A percentile compares a stretch with the other conserved stretches of the same genome.
phyloP scores from a whole-genome alignment of 2,329 filamentous ascomycete species.

The Trichothecium sympodiale region DNA sequence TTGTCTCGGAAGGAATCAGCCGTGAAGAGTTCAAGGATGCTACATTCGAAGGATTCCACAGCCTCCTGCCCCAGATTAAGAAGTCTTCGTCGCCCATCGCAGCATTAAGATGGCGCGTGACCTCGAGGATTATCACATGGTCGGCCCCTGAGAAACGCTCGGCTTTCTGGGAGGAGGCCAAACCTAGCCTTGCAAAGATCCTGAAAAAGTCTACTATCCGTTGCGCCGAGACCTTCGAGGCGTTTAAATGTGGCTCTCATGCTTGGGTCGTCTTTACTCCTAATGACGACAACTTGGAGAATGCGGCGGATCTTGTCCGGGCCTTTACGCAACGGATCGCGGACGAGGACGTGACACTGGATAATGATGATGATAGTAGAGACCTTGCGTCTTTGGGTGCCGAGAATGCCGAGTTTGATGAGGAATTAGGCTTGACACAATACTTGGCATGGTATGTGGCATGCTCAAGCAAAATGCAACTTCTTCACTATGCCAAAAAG shows the following conservation, averaged over 20 bases:
- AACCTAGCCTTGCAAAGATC: conserved; percentile 19
- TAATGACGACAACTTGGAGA: conserved; percentile 17
- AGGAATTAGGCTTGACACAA: conserved; percentile 15
- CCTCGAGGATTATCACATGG: conserved; percentile 25
- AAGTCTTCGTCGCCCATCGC: conserved; percentile 17
- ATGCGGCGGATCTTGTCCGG: conserved; percentile 19
- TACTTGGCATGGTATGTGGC: conserved; percentile 23
- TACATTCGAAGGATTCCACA: conserved; percentile 25
- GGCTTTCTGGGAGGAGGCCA: conserved; percentile 21
- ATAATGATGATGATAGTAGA: conserved; percentile 13
- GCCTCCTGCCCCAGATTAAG: conserved; percentile 18
- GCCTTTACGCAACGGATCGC: conserved; percentile 21
- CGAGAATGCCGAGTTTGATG: conserved; percentile 12
- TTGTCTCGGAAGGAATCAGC: conserved; percentile 28
- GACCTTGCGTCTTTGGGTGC: conserved; percentile 5
- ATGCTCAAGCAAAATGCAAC: conserved; percentile 19
- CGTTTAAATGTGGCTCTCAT: conserved; percentile 26
- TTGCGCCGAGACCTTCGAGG: conserved; percentile 25
- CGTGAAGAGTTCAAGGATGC: conserved; percentile 31
- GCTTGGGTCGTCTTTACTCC: conserved; percentile 27
- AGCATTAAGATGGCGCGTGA: conserved; percentile 29
- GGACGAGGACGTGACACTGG: conserved; percentile 12
- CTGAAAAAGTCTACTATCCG: conserved; percentile 20
- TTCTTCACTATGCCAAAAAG: conserved; percentile 14
- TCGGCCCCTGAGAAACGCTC: conserved; percentile 15